A percentile compares a stretch with the other conserved stretches of the same genome.
Conservation (phyloP, 495 filamentous ascomycete genomes). For the Ascodesmis nigricans region DNA sequence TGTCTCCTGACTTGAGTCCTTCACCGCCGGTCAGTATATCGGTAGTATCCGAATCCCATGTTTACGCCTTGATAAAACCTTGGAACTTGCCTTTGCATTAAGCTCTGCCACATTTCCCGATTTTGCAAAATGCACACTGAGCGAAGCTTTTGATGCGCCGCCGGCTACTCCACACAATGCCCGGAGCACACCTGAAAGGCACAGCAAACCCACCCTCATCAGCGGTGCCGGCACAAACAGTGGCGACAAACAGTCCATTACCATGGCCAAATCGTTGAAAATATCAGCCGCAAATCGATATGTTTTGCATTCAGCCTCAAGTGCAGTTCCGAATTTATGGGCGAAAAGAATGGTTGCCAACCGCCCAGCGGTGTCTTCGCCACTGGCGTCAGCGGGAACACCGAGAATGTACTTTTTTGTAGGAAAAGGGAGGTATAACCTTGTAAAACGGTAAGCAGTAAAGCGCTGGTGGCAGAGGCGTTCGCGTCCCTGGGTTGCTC, state of each 20-base stretch:
- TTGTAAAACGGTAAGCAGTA: conserved; percentile 70
- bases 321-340: conserved; percentile 58
- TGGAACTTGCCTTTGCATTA: conserved; percentile 36
- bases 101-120: conserved; percentile 82
- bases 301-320: conserved; percentile 86
- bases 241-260: conserved; percentile 72
- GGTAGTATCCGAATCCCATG: conserved; percentile 8
- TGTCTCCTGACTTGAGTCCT: conserved; percentile 94
- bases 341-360: conserved; percentile 85
- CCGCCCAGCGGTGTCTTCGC: conserved; percentile 37
- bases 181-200: conserved; percentile 51
- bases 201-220: conserved; percentile 45
- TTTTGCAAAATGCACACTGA: conserved; percentile 78
- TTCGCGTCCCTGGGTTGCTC: conserved; percentile 40
- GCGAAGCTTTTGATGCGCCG: conserved; percentile 67
- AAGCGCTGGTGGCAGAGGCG: conserved; percentile 65
- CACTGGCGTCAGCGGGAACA: too few relatives aligned
- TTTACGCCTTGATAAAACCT: not conserved
- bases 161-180: conserved; percentile 78
- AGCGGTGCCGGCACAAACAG: conserved; percentile 57
- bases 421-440: too few relatives aligned
- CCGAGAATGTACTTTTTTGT: too few relatives aligned
- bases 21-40: conserved; percentile 24
- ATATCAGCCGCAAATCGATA: conserved; percentile 79
- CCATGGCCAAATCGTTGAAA: conserved; percentile 78